These are phyloP conservation scores for Dryas drummondii DNA, from an alignment of 306 rosid species.

Conservation along the genomic window DNA sequence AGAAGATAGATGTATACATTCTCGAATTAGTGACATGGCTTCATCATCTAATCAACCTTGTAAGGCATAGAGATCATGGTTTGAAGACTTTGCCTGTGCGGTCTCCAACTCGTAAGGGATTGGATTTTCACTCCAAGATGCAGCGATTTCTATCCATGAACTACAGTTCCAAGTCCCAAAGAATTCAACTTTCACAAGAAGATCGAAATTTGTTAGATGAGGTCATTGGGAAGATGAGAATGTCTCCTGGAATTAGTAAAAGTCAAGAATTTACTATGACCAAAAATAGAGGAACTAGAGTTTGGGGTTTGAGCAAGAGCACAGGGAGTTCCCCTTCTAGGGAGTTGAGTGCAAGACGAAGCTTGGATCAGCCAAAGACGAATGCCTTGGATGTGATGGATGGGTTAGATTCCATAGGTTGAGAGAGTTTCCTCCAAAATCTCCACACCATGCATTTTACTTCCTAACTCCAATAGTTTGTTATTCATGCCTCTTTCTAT, in stretches of 20 bases:
- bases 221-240: conserved; percentile 42
- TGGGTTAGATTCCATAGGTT: conserved; percentile 35
- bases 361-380: conserved; percentile 21
- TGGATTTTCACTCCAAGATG: conserved; percentile 59
- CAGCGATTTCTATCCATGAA: conserved; percentile 38
- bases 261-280: conserved; percentile 51
- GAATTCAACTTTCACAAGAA: conserved; percentile 43
- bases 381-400: conserved; percentile 58
- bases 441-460: not conserved
- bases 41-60: conserved; percentile 56
- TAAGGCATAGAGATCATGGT: conserved; percentile 54
- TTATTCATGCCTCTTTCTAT: conserved; percentile 8
- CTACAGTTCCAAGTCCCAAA: conserved; percentile 23
- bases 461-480: not conserved
- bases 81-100: conserved; percentile 44
- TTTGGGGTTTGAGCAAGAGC: conserved; percentile 47
- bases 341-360: conserved; percentile 29
- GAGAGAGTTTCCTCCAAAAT: conserved; percentile 2
- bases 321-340: conserved; percentile 56
- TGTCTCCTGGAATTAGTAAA: conserved; percentile 55
- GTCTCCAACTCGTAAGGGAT: conserved; percentile 61
- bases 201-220: conserved; percentile 59
- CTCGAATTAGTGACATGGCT: conserved; percentile 70
- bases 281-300: conserved; percentile 32
- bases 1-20: conserved; percentile 62